Conservation (phyloP, 257 asterid species). For the Paulownia fortunei region DNA sequence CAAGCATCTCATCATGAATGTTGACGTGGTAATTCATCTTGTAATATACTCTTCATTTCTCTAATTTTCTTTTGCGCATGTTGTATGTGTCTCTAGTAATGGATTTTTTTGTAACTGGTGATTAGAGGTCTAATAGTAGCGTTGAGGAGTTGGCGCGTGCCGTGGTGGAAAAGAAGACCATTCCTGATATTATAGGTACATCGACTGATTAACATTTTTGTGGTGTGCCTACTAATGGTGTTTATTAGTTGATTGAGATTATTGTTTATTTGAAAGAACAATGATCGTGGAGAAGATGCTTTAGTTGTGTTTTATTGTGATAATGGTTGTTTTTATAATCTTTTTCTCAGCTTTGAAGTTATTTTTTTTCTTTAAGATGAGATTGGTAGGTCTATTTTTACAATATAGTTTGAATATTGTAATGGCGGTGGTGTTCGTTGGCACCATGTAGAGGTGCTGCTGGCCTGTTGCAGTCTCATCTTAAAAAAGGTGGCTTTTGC, state of each 20-base stretch:
- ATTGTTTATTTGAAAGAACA: not conserved
- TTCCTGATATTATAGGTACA: slow-evolving; percentile 91
- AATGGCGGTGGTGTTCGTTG: not conserved
- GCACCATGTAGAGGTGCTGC: not conserved
- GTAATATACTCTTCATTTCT: not conserved
- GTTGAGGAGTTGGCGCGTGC: slow-evolving; percentile 80
- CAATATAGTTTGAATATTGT: not conserved
- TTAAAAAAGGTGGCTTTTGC: not conserved
- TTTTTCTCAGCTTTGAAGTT: not conserved
- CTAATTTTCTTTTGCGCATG: not conserved
- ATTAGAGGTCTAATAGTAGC: slow-evolving; percentile 69
- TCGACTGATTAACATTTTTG: not conserved
- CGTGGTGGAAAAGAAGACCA: slow-evolving; percentile 69
- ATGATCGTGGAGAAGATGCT: slow-evolving; percentile 13
- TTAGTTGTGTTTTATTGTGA: not conserved
- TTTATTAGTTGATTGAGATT: slow-evolving; percentile 12
- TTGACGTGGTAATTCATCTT: slow-evolving; percentile 72
- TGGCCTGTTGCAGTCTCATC: not conserved
- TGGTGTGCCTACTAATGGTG: not conserved
- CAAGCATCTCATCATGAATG: slow-evolving; percentile 71
- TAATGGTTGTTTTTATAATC: not conserved
- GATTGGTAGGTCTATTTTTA: not conserved
- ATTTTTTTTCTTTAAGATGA: slow-evolving; percentile 12
- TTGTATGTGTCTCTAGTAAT: not conserved
- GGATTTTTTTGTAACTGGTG: not conserved